Evolutionary conservation across 371 early-diverging fungal species (phyloP), one percentile per base, ranked within the genome.

Genomic region (Apophysomyces trapeziformis): DNA sequence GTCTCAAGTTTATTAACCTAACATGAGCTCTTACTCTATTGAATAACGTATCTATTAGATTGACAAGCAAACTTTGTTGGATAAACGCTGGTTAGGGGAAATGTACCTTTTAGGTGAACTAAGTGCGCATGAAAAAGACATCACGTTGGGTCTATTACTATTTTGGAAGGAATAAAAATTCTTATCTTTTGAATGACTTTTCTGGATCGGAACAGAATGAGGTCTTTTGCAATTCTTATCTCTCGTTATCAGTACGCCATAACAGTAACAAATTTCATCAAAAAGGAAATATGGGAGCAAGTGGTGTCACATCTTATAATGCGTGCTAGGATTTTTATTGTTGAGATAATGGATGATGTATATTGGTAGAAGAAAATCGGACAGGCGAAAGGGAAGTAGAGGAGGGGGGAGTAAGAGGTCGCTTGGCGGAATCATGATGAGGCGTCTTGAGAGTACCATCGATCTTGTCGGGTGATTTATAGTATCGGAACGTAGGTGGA

Each of bases 201-300:
- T 41, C 41, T 41, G 41, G 41, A 41, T 41, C 13, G 41, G 41
- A 41, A 41, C 8, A 41, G 41, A 41, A 41, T 41, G 41, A 41
- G 41, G 41, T 1, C 41, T 41, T 41, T 41, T 41, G 41, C 41
- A 50, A 21, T 26, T 16, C 54, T 50, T 50, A 50, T 50, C 54
- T 50, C 21, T 50, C 7, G 21, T 50, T 50, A 50, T 50, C 54
- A 50, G 21, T 26, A 26, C 21, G 41, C 54, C 21, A 50, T 50
- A 50, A 50, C 54, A 50, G 54, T 50, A 50, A 50, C 16, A 50
- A 50, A 50, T 50, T 50, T 26, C 16, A 21, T 21, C 16, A 50
- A 50, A 50, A 50, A 26, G 54, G 32, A 26, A 50, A 50, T 21
- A 1, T 21, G n/a, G 9, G 1, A 2, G 6, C 11, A 26, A 26